Evolutionary conservation across 805 yeast genomes (phyloP).

Genomic region (Candida montana): DNA sequence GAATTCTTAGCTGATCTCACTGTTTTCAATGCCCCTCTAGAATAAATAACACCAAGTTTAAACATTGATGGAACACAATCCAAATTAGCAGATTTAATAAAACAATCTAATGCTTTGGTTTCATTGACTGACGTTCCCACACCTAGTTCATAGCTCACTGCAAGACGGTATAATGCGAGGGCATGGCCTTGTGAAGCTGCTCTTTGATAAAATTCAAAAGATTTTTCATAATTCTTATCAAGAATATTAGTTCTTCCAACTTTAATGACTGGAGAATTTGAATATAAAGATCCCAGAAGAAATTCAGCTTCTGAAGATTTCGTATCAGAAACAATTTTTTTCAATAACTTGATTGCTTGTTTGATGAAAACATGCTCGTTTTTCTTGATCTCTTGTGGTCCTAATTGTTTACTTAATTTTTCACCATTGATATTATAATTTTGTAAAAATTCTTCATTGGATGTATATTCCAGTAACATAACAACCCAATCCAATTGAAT

Average conservation of each 20-base stretch:
- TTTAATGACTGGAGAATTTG: conserved; percentile 41
- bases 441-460: conserved; percentile 35
- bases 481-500: conserved; percentile 65
- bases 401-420: conserved; percentile 32
- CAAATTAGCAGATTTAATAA: conserved; percentile 53
- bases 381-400: conserved; percentile 39
- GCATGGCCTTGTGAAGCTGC: conserved; percentile 56
- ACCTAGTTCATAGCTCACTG: conserved; percentile 66
- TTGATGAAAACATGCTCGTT: conserved; percentile 51
- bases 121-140: conserved; percentile 44
- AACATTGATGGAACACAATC: conserved; percentile 68
- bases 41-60: conserved; percentile 61
- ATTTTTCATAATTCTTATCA: conserved; percentile 52
- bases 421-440: conserved; percentile 45
- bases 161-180: conserved; percentile 62
- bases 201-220: conserved; percentile 52
- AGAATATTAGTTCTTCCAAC: conserved; percentile 44
- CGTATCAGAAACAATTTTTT: conserved; percentile 46
- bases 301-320: conserved; percentile 52
- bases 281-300: conserved; percentile 56
- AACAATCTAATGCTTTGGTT: conserved; percentile 47
- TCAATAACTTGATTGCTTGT: conserved; percentile 55
- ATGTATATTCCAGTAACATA: conserved; percentile 43
- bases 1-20: conserved; percentile 38
- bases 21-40: conserved; percentile 42